Evolutionary conservation across 768 basidiomycete species (phyloP).

Genomic region (Russula dissimulans): DNA sequence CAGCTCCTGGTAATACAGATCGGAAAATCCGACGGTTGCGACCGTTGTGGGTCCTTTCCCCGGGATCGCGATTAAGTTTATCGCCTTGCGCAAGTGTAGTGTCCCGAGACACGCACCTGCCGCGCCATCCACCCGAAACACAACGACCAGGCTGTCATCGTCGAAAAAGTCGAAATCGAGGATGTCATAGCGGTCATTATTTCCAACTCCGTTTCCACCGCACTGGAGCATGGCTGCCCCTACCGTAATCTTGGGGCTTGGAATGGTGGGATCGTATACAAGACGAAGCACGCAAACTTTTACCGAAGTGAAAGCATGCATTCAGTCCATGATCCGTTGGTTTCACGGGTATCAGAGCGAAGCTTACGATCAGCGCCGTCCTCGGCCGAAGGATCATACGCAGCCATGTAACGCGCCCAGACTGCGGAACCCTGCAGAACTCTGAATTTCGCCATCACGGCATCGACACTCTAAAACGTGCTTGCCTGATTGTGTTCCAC

Average conservation of each 20-base stretch:
- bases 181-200: slow-evolving; percentile 37
- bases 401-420: slow-evolving; percentile 16
- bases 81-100: slow-evolving; percentile 16
- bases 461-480: slow-evolving; percentile 3
- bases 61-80: slow-evolving; percentile 12
- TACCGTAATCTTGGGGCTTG: slow-evolving; percentile 33
- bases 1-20: slow-evolving; percentile 50
- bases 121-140: slow-evolving; percentile 43
- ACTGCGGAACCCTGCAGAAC: slow-evolving; percentile 3
- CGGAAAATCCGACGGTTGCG: slow-evolving; percentile 53
- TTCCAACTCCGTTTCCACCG: slow-evolving; percentile 32
- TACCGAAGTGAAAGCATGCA: slow-evolving; percentile 16
- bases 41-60: slow-evolving; percentile 45
- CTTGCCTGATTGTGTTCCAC: slow-evolving; percentile 18
- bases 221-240: slow-evolving; percentile 45
- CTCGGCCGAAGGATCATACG: slow-evolving; percentile 11
- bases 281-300: slow-evolving; percentile 50
- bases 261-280: slow-evolving; percentile 37
- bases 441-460: slow-evolving; percentile 13
- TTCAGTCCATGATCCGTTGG: slow-evolving; percentile 13
- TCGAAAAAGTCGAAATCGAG: slow-evolving; percentile 74
- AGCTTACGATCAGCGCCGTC: slow-evolving; percentile 41
- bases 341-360: slow-evolving; percentile 19
- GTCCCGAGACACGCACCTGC: slow-evolving; percentile 37
- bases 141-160: slow-evolving; percentile 55